A percentile compares a stretch with the other conserved stretches of the same genome.
Evolutionary conservation across 2,329 filamentous ascomycete species (phyloP).

Genomic region (Thielaviopsis ethacetica): DNA sequence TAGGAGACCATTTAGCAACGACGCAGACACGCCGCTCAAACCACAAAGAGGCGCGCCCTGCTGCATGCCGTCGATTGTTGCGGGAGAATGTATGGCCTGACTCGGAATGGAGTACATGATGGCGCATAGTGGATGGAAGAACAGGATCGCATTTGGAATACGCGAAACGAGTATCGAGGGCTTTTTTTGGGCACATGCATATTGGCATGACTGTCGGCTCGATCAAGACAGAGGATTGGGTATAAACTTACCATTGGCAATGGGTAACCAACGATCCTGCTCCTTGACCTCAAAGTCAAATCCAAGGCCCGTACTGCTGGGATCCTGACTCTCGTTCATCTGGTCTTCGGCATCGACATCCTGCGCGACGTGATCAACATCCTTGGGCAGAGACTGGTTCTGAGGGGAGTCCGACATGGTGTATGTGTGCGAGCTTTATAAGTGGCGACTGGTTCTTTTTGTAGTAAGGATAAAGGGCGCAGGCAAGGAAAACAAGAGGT

Average conservation of each 20-base stretch:
- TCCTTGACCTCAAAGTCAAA: constrained; percentile 99
- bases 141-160: not conserved
- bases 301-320: constrained; percentile 57
- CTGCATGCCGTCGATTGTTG: not conserved
- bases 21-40: not conserved
- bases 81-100: not conserved
- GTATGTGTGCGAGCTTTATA: not conserved
- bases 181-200: not conserved
- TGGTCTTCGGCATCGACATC: constrained; percentile 73
- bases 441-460: not conserved
- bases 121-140: not conserved
- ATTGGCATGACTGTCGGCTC: constrained; percentile 15
- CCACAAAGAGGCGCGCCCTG: not conserved
- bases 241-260: constrained; percentile 94
- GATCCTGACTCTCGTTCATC: constrained; percentile 76
- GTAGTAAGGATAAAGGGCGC: not conserved
- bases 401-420: constrained; percentile 67
- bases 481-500: not conserved
- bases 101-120: not conserved
- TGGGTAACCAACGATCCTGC: constrained; percentile 97
- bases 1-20: not conserved
- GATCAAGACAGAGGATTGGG: constrained; percentile 16
- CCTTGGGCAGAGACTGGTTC: constrained; percentile 63
- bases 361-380: constrained; percentile 84
- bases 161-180: not conserved